Conservation (phyloP, 768 basidiomycete genomes). For the Termitomyces sp. region DNA sequence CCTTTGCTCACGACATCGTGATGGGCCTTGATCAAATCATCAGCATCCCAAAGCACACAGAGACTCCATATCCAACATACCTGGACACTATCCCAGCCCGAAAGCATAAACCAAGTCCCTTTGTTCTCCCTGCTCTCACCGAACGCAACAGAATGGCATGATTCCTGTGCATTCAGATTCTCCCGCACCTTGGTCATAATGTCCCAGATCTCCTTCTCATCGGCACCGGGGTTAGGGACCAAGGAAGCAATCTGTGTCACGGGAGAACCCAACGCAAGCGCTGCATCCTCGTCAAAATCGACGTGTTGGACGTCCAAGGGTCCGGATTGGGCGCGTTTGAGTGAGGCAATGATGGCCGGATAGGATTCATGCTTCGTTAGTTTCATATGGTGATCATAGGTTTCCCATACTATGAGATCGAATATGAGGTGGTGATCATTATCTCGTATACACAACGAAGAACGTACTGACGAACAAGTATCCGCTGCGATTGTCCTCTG, state of each 20-base stretch:
- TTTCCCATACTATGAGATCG: conserved; percentile 7
- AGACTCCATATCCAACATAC: background rate
- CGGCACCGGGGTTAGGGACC: background rate
- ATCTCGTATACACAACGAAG: background rate
- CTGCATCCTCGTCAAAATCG: conserved; percentile 4
- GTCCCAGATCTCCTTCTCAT: background rate
- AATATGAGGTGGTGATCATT: background rate
- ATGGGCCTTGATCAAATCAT: conserved; percentile 4
- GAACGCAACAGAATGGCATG: background rate
- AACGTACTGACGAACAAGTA: conserved; percentile 13
- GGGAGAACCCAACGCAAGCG: background rate
- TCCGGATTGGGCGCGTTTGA: background rate
- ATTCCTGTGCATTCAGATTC: background rate
- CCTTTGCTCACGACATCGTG: conserved; percentile 2
- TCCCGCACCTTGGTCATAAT: background rate
- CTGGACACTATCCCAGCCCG: conserved; percentile 14
- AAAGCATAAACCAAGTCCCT: background rate
- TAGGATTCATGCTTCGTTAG: conserved; percentile 2
- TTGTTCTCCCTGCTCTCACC: conserved; percentile 12
- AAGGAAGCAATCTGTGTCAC: conserved; percentile 1
- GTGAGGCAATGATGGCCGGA: background rate
- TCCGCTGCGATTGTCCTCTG: conserved; percentile 6
- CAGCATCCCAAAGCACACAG: background rate
- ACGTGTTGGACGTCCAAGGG: conserved; percentile 6
- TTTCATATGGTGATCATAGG: conserved; percentile 6